Evolutionary conservation across 176 grass and related monocot species (phyloP), one percentile per base, ranked within the genome.

Genomic region (Avena sativa): DNA sequence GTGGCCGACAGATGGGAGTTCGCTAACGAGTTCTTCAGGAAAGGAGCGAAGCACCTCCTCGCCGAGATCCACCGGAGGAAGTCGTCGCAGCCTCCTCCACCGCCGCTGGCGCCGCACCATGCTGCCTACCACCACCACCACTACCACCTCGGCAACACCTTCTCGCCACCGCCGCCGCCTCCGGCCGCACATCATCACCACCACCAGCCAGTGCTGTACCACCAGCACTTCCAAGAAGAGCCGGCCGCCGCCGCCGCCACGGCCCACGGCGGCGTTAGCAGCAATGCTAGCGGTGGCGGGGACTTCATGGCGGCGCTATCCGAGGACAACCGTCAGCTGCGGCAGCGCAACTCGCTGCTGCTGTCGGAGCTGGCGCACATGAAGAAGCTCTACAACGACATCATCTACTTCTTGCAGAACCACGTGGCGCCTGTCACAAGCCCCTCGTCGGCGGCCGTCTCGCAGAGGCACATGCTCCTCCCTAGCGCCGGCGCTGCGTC

Each of bases 331-430:
- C 88, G 86, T 56, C 87, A 89, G 76, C 90, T 98, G 75, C 87
- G 91, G 90, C 87, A 79, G 66, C 89, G 90, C 81, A 98, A 98
- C 88, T 94, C 91, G 66, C 71, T 95, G 72, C 93, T 98, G 50
- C 57, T 95, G 5, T 95, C 91, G 59, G 93, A 98, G 85, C 92
- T 98, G 68, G 86, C 91, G 11, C 96, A 92, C 90, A 98, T 94
- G 96, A 98, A 95, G 90, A 98, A 92, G 88, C 93, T 98, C 47
- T 98, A 98, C 86, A 94, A 89, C 81, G 96, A 95, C 90, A 94
- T 98, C 84, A 91, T 98, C 82, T 91, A 92, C 92, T 98, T 98
- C 90, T 83, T 98, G 67, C 93, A 98, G 83, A 93, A 92, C 79
- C 93, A 98, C 84, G 92, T 95, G 74, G 87, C 82, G 61, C 74